A percentile compares a stretch with the other conserved stretches of the same genome.
phyloP scores from a whole-genome alignment of 2,329 filamentous ascomycete species.

The Cadophora malorum region DNA sequence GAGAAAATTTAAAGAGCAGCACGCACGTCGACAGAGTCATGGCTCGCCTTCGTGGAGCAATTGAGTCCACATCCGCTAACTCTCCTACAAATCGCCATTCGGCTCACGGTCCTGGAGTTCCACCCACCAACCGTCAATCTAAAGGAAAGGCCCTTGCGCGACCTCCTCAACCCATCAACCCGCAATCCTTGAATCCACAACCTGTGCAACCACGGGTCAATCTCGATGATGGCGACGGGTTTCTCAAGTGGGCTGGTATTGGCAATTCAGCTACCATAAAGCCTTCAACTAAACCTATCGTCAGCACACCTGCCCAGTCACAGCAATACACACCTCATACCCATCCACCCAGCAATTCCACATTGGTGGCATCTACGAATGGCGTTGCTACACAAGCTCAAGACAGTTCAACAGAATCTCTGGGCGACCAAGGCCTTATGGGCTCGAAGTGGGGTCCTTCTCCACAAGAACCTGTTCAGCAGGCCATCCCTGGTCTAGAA shows the following conservation, averaged over 20 bases:
- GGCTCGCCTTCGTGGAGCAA: neutral
- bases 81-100: neutral
- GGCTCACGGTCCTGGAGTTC: neutral
- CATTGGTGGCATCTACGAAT: neutral
- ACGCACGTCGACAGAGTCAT: neutral
- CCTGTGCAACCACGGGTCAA: neutral
- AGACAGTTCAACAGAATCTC: neutral
- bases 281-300: neutral
- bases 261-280: neutral
- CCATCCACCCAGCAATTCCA: neutral
- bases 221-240: neutral
- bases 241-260: slow-evolving; percentile 4
- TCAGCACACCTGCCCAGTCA: neutral
- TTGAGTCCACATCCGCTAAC: neutral
- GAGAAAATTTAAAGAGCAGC: neutral
- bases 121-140: neutral
- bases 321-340: neutral
- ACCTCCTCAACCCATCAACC: neutral
- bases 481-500: neutral
- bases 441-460: slow-evolving; percentile 17
- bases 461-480: slow-evolving; percentile 3
- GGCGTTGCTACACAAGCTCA: neutral
- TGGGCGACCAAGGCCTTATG: slow-evolving; percentile 1
- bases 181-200: neutral
- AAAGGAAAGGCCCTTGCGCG: slow-evolving; percentile 1